Conservation (phyloP, 2,329 filamentous ascomycete genomes). For the Colletotrichum tropicale region DNA sequence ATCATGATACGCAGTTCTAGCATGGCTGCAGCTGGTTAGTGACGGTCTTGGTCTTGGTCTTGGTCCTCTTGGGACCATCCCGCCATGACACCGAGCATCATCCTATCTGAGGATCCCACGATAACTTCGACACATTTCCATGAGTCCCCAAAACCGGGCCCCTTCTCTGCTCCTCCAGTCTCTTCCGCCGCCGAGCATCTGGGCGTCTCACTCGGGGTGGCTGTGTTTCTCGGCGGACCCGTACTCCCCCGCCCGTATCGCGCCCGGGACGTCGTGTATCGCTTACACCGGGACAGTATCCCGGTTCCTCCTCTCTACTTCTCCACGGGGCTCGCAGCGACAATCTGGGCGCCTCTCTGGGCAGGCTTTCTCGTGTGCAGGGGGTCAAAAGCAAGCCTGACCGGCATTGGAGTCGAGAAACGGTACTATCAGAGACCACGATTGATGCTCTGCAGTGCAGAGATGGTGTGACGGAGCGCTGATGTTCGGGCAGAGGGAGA, state of each 20-base stretch:
- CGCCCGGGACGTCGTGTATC: conserved; percentile 12
- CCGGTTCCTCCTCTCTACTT: neutral
- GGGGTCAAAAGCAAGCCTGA: neutral
- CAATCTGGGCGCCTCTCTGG: conserved; percentile 1
- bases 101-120: conserved; percentile 1
- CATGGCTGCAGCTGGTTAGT: neutral
- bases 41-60: neutral
- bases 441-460: neutral
- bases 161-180: neutral
- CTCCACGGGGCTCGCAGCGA: neutral
- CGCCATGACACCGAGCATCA: neutral
- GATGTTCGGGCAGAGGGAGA: neutral
- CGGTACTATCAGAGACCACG: neutral
- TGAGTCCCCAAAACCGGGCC: neutral
- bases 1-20: neutral
- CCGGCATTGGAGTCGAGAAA: neutral
- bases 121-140: conserved; percentile 8
- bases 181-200: conserved; percentile 9
- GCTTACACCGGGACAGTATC: conserved; percentile 4
- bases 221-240: conserved; percentile 20
- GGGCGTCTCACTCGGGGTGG: conserved; percentile 20
- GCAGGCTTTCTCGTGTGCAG: conserved; percentile 5
- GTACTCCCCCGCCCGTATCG: conserved; percentile 13
- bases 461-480: conserved; percentile 5
- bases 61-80: neutral